Evolutionary conservation across 495 filamentous ascomycete species (phyloP), one percentile per base, ranked within the genome.

Genomic region (Pyronema omphalodes): DNA sequence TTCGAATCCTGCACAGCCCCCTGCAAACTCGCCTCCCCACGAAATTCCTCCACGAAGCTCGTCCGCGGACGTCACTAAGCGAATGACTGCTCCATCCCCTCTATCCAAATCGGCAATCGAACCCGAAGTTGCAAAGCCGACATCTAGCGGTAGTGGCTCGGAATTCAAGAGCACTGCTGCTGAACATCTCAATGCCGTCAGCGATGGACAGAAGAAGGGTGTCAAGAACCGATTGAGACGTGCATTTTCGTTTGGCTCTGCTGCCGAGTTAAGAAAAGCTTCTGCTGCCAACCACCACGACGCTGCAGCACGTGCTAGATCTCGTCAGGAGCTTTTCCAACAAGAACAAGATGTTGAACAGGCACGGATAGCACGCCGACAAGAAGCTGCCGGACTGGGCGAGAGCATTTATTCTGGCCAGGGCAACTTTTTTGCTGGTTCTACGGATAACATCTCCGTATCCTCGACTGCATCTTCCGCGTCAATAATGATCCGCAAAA

Each of bases 401-500:
- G 86, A 82, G 60, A 88, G 82, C 60, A 96, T 99, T 60, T 99
- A 99, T 68, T 80, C 79, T 40, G 86, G 88, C 29, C 87, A 91
- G 58, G 81, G 81, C 14, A 79, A 81, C 57, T 76, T 89, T 55
- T 95, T 95, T 67, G 74, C 81, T 18, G 84, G 87, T 19, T 98
- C 91, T 33, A 96, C 88, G 7, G 91, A 99, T 70, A 94, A 96
- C 56, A 67, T 99, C 12, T 96, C 93, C 3, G 87, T 99, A 52
- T 95, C 89, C 4, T 96, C 93, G 9, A 96, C 91, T 14, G 91
- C 91, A 33, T 96, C 93, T 6, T 99, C 91, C 17, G 91, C 91
- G 19, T 96, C 93, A 37, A 82, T 99, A 58, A 99, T 99, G 91
- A 88, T 99, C 63, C 80, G 91, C 33, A 99, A 99, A 73, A 96